Evolutionary conservation across 2,329 filamentous ascomycete species (phyloP).

Genomic region (Pestalotiopsis sp.): DNA sequence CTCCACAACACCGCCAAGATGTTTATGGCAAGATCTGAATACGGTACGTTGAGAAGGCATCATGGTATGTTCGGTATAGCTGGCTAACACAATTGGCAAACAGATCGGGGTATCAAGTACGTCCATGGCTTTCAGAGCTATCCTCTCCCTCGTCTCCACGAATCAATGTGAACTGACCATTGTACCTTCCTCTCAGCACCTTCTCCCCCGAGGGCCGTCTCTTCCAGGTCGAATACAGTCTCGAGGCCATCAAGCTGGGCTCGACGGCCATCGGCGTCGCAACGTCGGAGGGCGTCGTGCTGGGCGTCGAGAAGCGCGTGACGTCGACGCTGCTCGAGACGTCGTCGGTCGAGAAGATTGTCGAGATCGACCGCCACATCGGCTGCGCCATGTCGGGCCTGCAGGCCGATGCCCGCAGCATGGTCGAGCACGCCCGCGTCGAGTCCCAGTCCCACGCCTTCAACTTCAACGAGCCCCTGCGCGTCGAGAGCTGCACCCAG

Average conservation of each 20-base stretch:
- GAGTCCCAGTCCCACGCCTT: slow-evolving; percentile 97
- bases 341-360: slow-evolving; percentile 98
- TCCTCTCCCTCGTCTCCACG: slow-evolving; percentile 10
- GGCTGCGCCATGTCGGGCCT: slow-evolving; percentile 98
- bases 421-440: slow-evolving; percentile 97
- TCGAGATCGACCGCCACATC: slow-evolving; percentile 98
- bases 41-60: slow-evolving; percentile 66
- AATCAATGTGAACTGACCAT: not conserved
- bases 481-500: slow-evolving; percentile 97
- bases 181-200: slow-evolving; percentile 62
- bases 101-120: slow-evolving; percentile 98
- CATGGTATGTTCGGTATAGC: not conserved
- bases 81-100: slow-evolving; percentile 31
- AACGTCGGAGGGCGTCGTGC: slow-evolving; percentile 90
- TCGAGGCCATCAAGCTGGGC: slow-evolving; percentile 99
- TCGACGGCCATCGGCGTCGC: slow-evolving; percentile 98
- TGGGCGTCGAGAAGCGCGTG: slow-evolving; percentile 98
- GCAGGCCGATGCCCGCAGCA: slow-evolving; percentile 94
- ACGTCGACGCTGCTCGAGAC: slow-evolving; percentile 97
- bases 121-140: slow-evolving; percentile 33
- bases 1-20: slow-evolving; percentile 63
- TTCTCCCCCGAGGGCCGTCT: slow-evolving; percentile 99
- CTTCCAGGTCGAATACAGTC: slow-evolving; percentile 99
- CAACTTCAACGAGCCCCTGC: slow-evolving; percentile 94
- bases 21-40: slow-evolving; percentile 99